phyloP scores from a whole-genome alignment of 116 monocot species.

The Cymodocea nodosa region DNA sequence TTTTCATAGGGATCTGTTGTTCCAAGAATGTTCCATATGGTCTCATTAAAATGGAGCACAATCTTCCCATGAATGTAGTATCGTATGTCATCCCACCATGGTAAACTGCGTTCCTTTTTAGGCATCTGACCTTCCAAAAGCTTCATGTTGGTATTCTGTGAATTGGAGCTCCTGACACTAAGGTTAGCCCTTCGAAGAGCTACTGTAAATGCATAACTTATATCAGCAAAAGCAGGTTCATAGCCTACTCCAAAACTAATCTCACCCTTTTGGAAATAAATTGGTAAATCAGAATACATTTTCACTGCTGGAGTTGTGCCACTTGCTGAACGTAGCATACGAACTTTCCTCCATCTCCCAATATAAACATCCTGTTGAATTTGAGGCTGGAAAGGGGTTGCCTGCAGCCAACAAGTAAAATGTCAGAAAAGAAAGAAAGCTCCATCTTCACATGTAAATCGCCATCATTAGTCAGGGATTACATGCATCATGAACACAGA shows the following conservation, averaged over 20 bases:
- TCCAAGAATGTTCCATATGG: conserved; percentile 70
- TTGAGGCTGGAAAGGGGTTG: conserved; percentile 98
- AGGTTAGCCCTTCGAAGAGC: conserved; percentile 83
- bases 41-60: conserved; percentile 58
- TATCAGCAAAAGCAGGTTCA: conserved; percentile 96
- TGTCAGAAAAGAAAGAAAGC: not conserved
- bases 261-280: conserved; percentile 75
- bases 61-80: conserved; percentile 93
- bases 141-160: conserved; percentile 1
- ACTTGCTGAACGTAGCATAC: conserved; percentile 91
- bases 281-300: conserved; percentile 83
- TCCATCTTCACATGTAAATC: too few species aligned
- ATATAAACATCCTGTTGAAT: conserved; percentile 79
- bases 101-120: conserved; percentile 90
- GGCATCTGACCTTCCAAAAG: conserved; percentile 25
- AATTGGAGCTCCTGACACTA: conserved; percentile 29
- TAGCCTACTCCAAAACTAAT: conserved; percentile 94
- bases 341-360: conserved; percentile 83
- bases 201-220: conserved; percentile 94
- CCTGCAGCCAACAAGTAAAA: conserved; percentile 32
- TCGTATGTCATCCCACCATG: conserved; percentile 99
- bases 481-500: too few species aligned
- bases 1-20: conserved; percentile 95
- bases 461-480: too few species aligned
- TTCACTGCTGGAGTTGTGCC: conserved; percentile 96